Conservation (phyloP, 495 filamentous ascomycete species). For the Bacidia rubella region DNA sequence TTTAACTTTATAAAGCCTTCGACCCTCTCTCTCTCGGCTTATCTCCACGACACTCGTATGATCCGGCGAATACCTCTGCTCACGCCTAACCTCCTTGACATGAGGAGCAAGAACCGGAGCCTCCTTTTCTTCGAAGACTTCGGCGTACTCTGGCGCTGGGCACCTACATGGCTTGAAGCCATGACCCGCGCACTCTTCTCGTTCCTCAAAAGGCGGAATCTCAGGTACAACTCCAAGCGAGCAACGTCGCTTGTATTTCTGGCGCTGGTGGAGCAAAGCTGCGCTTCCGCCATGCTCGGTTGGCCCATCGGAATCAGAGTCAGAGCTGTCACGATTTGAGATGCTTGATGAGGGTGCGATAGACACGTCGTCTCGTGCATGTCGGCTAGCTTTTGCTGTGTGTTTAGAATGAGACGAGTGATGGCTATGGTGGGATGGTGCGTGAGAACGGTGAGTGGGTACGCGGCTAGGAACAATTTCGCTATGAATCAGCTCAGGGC, state of each 20-base stretch:
- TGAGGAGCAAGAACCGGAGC: not conserved
- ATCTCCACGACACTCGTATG: not conserved
- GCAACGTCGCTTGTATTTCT: not conserved
- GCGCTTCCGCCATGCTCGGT: not conserved
- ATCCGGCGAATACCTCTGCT: not conserved
- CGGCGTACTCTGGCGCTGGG: not conserved
- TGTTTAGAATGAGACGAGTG: not conserved
- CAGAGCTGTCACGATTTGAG: not conserved
- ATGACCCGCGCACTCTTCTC: not conserved
- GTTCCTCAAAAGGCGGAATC: not conserved
- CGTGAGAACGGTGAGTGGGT: not conserved
- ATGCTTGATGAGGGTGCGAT: not conserved
- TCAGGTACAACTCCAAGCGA: not conserved
- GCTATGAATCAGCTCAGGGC: too few relatives aligned
- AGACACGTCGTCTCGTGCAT: not conserved
- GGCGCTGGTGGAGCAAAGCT: slow-evolving; percentile 1
- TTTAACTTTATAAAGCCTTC: not conserved
- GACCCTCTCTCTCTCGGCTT: not conserved
- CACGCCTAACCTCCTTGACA: not conserved
- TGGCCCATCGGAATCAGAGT: not conserved
- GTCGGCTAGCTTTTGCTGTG: not conserved
- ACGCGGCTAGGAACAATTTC: not conserved
- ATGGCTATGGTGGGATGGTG: not conserved
- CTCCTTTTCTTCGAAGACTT: not conserved
- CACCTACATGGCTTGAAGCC: not conserved